A percentile compares a stretch with the other conserved stretches of the same genome.
Conservation (phyloP, 2,329 filamentous ascomycete genomes). For the Paracorniculantispora psalliotae region DNA sequence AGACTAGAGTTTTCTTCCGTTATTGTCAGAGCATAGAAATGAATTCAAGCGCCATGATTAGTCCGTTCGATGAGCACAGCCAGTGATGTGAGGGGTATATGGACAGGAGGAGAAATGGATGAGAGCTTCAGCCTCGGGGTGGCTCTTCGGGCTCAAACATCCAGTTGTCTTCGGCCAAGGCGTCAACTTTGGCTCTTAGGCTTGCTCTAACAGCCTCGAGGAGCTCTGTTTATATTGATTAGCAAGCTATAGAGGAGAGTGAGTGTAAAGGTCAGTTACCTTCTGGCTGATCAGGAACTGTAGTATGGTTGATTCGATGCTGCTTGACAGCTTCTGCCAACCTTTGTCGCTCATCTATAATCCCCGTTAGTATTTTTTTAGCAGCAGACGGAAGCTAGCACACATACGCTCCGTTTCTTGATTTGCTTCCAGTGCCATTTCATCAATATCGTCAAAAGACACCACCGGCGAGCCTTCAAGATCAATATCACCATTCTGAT, state of each 20-base stretch:
- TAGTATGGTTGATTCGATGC: slow-evolving; percentile 51
- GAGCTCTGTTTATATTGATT: no score
- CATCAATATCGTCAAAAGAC: slow-evolving; percentile 49
- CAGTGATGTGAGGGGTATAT: not conserved
- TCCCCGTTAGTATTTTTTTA: not conserved
- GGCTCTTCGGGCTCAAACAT: slow-evolving; percentile 74
- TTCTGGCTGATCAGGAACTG: slow-evolving; percentile 58
- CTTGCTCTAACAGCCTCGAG: slow-evolving; percentile 65
- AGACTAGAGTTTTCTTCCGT: slow-evolving; percentile 39
- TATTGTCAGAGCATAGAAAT: slow-evolving; percentile 18
- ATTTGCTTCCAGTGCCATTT: slow-evolving; percentile 52
- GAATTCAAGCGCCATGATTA: slow-evolving; percentile 9
- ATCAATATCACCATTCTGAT: slow-evolving; percentile 58
- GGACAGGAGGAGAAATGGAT: slow-evolving; percentile 16
- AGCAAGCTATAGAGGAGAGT: not conserved
- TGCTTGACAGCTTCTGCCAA: slow-evolving; percentile 58
- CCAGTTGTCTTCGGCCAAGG: slow-evolving; percentile 80
- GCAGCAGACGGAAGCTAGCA: not conserved
- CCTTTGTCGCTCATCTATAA: slow-evolving; percentile 54
- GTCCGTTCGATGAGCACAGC: not conserved
- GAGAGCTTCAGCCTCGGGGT: slow-evolving; percentile 28
- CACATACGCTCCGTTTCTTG: slow-evolving; percentile 51
- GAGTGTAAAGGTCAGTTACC: slow-evolving; percentile 37
- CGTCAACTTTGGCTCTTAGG: slow-evolving; percentile 65
- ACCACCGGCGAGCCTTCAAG: slow-evolving; percentile 52